These are phyloP conservation scores for Gentiana straminea DNA, from an alignment of 257 asterid genomes.

Conservation along the genomic window DNA sequence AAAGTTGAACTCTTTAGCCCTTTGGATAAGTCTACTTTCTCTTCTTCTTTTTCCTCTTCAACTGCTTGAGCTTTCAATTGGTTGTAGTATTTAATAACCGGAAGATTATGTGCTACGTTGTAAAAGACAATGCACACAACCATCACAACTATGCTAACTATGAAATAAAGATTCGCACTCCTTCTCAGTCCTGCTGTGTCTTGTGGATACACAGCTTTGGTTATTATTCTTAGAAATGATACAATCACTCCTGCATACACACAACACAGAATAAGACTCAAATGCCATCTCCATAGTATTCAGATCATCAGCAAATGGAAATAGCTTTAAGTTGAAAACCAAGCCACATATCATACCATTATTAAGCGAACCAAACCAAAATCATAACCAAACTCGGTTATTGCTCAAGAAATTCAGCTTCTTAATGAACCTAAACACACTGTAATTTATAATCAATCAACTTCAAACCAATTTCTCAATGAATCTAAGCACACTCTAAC, in stretches of 20 bases:
- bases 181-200: slow-evolving; percentile 68
- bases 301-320: too few species aligned
- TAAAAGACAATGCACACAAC: slow-evolving; percentile 56
- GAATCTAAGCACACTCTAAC: too few species aligned
- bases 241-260: slow-evolving; percentile 70
- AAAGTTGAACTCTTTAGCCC: slow-evolving; percentile 57
- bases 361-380: too few species aligned
- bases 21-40: slow-evolving; percentile 53
- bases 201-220: slow-evolving; percentile 82
- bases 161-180: slow-evolving; percentile 83
- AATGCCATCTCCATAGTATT: too few species aligned
- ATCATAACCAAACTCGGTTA: too few species aligned
- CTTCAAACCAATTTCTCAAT: too few species aligned
- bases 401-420: too few species aligned
- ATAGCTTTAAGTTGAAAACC: too few species aligned
- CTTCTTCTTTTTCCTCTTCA: slow-evolving; percentile 59
- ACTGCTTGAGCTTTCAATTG: slow-evolving; percentile 56
- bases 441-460: too few species aligned
- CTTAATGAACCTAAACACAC: too few species aligned
- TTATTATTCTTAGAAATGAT: slow-evolving; percentile 56
- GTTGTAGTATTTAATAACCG: slow-evolving; percentile 60
- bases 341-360: too few species aligned
- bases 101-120: slow-evolving; percentile 68
- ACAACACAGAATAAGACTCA: neutral
- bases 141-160: slow-evolving; percentile 66